Evolutionary conservation across 352 stramenopile species (phyloP), one percentile per base, ranked within the genome.

Genomic region (Pythium myriotylum): DNA sequence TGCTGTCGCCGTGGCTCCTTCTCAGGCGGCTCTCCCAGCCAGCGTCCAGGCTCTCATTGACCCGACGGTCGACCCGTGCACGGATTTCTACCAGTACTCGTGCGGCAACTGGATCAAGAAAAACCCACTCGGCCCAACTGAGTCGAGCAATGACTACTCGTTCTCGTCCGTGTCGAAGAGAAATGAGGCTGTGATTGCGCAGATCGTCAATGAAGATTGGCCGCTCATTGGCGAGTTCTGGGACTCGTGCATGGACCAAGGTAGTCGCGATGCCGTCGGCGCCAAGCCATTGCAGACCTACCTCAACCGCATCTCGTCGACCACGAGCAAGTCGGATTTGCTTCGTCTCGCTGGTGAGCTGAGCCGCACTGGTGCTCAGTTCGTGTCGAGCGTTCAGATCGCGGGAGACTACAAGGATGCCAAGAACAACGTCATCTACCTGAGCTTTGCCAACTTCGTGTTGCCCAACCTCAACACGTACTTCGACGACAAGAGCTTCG

Each of bases 391-490:
- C 19, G 68, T 87, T 26, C 70, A 67, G 19, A 73, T 81, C 1
- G 67, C 68, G 27, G 75, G 81, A 0, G 87, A 94, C 46, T 86
- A 73, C 45, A 78, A 88, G 42, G 86, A 97, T 54, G 80, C 75
- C 7, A 77, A 86, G 32, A 68, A 70, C 33, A 91, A 86, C 50
- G 70, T 96, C 13, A 59, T 89, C 3, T 86, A 95, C 68, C 59
- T 97, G 9, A 71, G 56, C 29, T 73, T 91, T 57, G 77, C 56
- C 6, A 72, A 91, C 6, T 39, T 58, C n/a, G 80, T 70, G 23
- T 68, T 98, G 19, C 85, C 89, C 1, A 88, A 96, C 62, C 70
- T 81, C 39, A 92, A 96, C 60, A 97, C 97, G 64, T 94, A 98
- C 51, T 86, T 92, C 50, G 81, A 97, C 47, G 54, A 65, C 19